phyloP scores from a whole-genome alignment of 345 rosid species.

The Acer saccharum region DNA sequence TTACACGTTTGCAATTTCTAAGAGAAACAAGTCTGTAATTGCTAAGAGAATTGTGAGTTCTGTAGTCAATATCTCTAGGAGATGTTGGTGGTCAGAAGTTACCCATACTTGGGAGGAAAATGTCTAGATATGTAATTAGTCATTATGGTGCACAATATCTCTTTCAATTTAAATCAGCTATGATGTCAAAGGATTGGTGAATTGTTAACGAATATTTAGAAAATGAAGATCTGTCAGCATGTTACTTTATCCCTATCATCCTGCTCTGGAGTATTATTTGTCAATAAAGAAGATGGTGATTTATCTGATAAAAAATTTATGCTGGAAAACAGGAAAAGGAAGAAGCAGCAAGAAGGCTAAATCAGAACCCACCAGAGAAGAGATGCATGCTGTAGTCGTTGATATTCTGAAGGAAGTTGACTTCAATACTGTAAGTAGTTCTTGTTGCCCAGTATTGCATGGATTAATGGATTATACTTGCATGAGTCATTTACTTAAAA shows the following conservation, averaged over 20 bases:
- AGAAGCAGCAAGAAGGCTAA: conserved; percentile 65
- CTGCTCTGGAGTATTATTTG: not conserved
- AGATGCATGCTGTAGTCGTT: conserved; percentile 87
- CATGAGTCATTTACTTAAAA: not conserved
- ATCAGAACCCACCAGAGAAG: conserved; percentile 75
- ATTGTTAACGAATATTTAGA: not conserved
- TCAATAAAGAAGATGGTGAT: not conserved
- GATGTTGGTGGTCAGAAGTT: not conserved
- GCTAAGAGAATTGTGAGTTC: not conserved
- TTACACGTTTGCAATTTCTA: not conserved
- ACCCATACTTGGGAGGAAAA: not conserved
- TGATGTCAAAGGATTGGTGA: not conserved
- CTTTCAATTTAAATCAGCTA: not conserved
- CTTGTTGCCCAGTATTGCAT: not conserved
- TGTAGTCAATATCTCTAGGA: not conserved
- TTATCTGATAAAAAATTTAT: conserved; percentile 14
- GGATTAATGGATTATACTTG: conserved; percentile 9
- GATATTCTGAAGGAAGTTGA: conserved; percentile 89
- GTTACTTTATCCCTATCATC: not conserved
- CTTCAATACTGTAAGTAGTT: conserved; percentile 82
- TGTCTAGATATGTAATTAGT: not conserved
- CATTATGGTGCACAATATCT: not conserved
- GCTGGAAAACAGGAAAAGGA: conserved; percentile 48
- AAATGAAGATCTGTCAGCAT: not conserved
- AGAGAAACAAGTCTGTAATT: not conserved